Percentiles rank a stretch among this genome's conserved stretches.
Conservation (phyloP, 768 basidiomycete genomes). For the Auricularia sp. region DNA sequence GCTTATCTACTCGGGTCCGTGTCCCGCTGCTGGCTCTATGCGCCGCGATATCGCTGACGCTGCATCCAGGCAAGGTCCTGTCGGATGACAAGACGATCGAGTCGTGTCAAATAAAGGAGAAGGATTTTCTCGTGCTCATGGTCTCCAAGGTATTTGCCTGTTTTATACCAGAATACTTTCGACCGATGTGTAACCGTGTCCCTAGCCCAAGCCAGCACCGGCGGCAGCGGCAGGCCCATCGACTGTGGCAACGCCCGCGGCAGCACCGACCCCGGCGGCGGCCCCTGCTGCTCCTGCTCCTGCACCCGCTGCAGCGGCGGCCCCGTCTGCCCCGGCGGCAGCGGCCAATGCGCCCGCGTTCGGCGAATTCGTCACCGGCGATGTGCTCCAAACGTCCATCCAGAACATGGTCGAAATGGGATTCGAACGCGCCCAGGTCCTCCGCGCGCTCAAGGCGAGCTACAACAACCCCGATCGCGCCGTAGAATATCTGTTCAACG, state of each 20-base stretch:
- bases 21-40: slow-evolving; percentile 4
- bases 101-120: slow-evolving; percentile 90
- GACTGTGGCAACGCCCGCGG: slow-evolving; percentile 22
- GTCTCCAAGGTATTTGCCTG: slow-evolving; percentile 68
- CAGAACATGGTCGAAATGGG: slow-evolving; percentile 90
- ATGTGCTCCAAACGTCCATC: slow-evolving; percentile 65
- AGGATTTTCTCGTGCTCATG: slow-evolving; percentile 99
- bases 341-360: slow-evolving; percentile 25
- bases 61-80: slow-evolving; percentile 72
- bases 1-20: slow-evolving; percentile 85
- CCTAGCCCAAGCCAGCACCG: slow-evolving; percentile 42
- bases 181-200: not conserved
- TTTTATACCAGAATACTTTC: not conserved
- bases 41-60: slow-evolving; percentile 2
- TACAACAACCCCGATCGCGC: slow-evolving; percentile 97
- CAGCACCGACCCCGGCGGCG: slow-evolving; percentile 26
- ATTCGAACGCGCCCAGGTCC: slow-evolving; percentile 74
- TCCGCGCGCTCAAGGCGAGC: slow-evolving; percentile 79
- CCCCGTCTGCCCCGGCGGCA: slow-evolving; percentile 22
- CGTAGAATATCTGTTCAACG: slow-evolving; percentile 94
- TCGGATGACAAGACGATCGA: slow-evolving; percentile 79
- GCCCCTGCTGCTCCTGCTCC: slow-evolving; percentile 23
- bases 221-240: slow-evolving; percentile 22
- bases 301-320: slow-evolving; percentile 23
- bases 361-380: slow-evolving; percentile 66